phyloP scores from a whole-genome alignment of 73 alveolate species.

The Blepharisma stoltei region DNA sequence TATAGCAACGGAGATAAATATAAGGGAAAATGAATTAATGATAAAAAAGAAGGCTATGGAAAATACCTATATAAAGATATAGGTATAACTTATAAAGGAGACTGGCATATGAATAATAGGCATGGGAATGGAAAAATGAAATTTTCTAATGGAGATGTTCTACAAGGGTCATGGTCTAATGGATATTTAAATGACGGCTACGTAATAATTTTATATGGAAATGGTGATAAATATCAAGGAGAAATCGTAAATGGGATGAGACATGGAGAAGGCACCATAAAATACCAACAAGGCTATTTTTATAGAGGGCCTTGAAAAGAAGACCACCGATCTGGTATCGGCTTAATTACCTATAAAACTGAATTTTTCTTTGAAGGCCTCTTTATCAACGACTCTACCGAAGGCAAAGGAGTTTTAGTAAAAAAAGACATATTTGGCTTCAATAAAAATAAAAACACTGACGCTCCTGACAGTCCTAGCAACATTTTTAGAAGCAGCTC shows the following conservation, averaged over 20 bases:
- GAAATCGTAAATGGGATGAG: conserved; percentile 66
- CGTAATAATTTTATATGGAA: conserved; percentile 2
- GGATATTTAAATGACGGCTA: neutral
- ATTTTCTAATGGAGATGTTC: conserved; percentile 1
- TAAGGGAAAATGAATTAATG: conserved; percentile 9
- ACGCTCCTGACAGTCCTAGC: neutral
- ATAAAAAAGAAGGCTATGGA: conserved; percentile 10
- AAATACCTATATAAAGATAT: neutral
- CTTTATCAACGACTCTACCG: conserved; percentile 60
- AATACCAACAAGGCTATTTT: conserved; percentile 71
- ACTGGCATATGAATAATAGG: neutral
- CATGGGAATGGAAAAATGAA: conserved; percentile 12
- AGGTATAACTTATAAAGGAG: neutral
- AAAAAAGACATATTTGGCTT: neutral
- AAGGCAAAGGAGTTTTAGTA: conserved; percentile 59
- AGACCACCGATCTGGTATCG: conserved; percentile 58
- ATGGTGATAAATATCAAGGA: conserved; percentile 88
- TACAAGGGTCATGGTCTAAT: conserved; percentile 10
- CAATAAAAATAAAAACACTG: neutral
- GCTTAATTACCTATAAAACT: conserved; percentile 51
- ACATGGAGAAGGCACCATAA: conserved; percentile 77
- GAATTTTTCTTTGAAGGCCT: conserved; percentile 67
- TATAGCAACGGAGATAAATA: neutral
- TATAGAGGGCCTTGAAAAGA: conserved; percentile 78
- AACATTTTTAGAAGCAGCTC: neutral